phyloP scores from a whole-genome alignment of 495 filamentous ascomycete species.

The Penicillium bialowiezense region DNA sequence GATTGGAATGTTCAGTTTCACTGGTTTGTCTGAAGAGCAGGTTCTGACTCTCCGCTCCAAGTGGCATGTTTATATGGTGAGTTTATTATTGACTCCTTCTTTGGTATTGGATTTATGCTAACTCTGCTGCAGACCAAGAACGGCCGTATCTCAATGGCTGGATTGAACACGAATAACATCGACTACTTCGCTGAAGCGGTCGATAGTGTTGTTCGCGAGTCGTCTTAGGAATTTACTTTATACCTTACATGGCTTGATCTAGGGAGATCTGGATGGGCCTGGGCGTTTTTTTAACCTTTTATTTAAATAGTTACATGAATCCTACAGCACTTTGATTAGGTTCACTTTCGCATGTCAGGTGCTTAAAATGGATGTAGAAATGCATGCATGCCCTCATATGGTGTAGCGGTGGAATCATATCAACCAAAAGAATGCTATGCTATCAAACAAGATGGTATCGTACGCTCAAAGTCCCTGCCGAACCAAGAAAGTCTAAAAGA shows the following conservation, averaged over 20 bases:
- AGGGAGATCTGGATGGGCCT: not conserved
- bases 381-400: no score
- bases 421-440: not conserved
- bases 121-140: conserved; percentile 71
- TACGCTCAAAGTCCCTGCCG: not conserved
- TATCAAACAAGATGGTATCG: not conserved
- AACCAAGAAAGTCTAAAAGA: no score
- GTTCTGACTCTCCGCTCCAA: conserved; percentile 76
- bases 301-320: conserved; percentile 1
- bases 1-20: conserved; percentile 99
- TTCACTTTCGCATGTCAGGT: no score
- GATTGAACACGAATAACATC: conserved; percentile 85
- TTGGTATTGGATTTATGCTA: conserved; percentile 4
- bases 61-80: conserved; percentile 85
- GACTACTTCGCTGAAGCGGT: conserved; percentile 90
- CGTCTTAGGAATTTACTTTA: conserved; percentile 21
- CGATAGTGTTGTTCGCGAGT: conserved; percentile 77
- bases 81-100: conserved; percentile 14
- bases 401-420: no score
- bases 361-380: no score
- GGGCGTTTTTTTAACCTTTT: conserved; percentile 12
- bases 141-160: conserved; percentile 94
- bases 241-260: not conserved
- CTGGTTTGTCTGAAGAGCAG: conserved; percentile 81
- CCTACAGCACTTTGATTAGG: not conserved